Percentiles rank a stretch among this genome's conserved stretches.
phyloP scores from a whole-genome alignment of 108 stramenopile species.

The Chaetoceros muelleri region DNA sequence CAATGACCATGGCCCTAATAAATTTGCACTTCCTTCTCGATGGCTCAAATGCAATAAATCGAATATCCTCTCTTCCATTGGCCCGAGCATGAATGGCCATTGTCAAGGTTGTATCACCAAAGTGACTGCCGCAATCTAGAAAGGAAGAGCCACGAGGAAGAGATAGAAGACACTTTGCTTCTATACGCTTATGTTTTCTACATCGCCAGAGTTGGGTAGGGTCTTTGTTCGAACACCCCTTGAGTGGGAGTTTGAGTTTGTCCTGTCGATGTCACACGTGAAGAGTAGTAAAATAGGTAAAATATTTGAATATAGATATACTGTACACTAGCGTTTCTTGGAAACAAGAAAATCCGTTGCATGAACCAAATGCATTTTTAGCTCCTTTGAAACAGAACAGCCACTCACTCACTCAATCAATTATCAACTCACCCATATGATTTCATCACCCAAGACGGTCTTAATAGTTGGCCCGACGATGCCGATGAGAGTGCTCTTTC shows the following conservation, averaged over 20 bases:
- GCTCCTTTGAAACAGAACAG: no score
- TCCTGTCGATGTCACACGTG: background rate
- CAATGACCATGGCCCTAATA: background rate
- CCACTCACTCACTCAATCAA: no score
- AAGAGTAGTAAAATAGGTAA: background rate
- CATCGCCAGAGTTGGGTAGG: constrained; percentile 20
- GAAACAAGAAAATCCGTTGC: no score
- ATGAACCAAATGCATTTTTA: no score
- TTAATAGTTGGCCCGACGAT: no score
- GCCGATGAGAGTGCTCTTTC: no score
- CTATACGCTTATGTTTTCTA: constrained; percentile 18
- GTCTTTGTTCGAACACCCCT: background rate
- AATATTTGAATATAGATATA: no score
- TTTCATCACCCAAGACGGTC: no score
- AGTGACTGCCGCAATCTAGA: constrained; percentile 22
- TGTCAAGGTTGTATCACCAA: constrained; percentile 26
- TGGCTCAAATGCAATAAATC: constrained; percentile 23
- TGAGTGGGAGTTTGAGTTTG: background rate
- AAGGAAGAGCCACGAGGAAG: constrained; percentile 18
- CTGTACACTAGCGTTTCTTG: no score
- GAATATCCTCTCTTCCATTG: constrained; percentile 13
- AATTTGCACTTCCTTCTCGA: background rate
- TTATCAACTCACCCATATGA: no score
- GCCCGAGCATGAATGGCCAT: constrained; percentile 20
- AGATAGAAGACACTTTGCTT: constrained; percentile 14